Evolutionary conservation across 2,329 filamentous ascomycete species (phyloP).

Genomic region (Trichocomaceae sp.): DNA sequence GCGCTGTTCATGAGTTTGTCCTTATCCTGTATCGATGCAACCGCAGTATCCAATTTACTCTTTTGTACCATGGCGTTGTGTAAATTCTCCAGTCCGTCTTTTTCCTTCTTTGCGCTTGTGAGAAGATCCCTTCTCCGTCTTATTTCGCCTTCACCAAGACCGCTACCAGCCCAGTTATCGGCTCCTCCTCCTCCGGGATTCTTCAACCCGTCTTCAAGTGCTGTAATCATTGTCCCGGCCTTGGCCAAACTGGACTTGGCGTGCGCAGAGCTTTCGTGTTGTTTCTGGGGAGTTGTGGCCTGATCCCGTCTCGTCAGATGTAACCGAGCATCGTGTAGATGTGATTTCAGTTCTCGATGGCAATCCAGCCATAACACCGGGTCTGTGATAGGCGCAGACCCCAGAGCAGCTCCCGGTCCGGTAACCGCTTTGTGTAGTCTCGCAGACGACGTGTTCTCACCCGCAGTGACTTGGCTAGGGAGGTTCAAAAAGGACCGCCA

Average conservation of each 20-base stretch:
- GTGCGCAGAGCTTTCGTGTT: slow-evolving; percentile 56
- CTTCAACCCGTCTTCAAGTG: slow-evolving; percentile 52
- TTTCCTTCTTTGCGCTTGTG: slow-evolving; percentile 52
- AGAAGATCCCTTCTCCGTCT: slow-evolving; percentile 54
- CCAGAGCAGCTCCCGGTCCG: slow-evolving; percentile 27
- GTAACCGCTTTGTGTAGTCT: slow-evolving; percentile 39
- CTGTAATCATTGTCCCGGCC: slow-evolving; percentile 48
- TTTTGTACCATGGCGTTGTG: slow-evolving; percentile 53
- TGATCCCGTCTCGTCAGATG: slow-evolving; percentile 56
- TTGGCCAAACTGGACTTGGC: slow-evolving; percentile 56
- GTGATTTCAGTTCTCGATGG: slow-evolving; percentile 53
- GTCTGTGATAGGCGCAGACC: slow-evolving; percentile 39
- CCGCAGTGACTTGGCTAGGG: slow-evolving; percentile 34
- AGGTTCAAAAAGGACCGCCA: slow-evolving; percentile 57
- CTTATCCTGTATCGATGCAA: slow-evolving; percentile 44
- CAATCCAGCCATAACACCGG: slow-evolving; percentile 58
- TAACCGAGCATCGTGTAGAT: slow-evolving; percentile 54
- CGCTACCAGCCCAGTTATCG: slow-evolving; percentile 25
- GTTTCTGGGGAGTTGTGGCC: slow-evolving; percentile 51
- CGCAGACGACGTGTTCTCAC: slow-evolving; percentile 28
- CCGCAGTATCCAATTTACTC: slow-evolving; percentile 38
- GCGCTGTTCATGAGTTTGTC: slow-evolving; percentile 34
- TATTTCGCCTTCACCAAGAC: slow-evolving; percentile 55
- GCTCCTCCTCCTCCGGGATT: slow-evolving; percentile 21
- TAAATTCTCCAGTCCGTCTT: slow-evolving; percentile 55